Base-by-base conservation (phyloP, 768 basidiomycete genomes). In the Guyanaporus albipodus region DNA sequence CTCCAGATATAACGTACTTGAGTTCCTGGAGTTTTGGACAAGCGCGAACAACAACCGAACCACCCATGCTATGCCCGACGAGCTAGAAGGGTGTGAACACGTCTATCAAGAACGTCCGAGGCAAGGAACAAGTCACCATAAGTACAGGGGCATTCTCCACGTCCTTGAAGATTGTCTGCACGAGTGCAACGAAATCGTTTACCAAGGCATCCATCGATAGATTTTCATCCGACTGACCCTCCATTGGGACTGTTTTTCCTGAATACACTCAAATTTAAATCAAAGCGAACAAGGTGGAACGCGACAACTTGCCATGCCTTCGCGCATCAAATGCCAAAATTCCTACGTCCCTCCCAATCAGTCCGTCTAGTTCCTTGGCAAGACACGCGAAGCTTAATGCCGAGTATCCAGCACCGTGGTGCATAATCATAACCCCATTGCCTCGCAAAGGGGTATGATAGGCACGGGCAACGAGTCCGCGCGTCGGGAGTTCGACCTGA, bases 41-140 rank as follows among this genome's bases (percentile, higher is more conserved):
- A 2, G 83, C 76, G 5, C 82, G 79, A 8, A 87, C 80, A 18
- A 90, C 78, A 4, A 96, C 93, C 0, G 93, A 85, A 21, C 94
- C 95, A 12, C 96, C 96, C 87, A 99, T 95, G 48, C 91, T 94
- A 62, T 99, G 96, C 0, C 96, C 96, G 8, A 96, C 76, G 7
- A 96, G 77, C 87, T 91, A 32, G 29, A 29, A 33, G 23, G 7
- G 28, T 6, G 19, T 38, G 33, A 46, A 34, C 26, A 47, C 6
- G 34, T 26, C 17, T 40, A 21, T 23, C 14, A 18, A 38, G 18
- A 14, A 23, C 28, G 38, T 18, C 12, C 32, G 24, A 19, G 4
- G 41, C 15, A 3, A 4, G 15, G 28, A 26, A 8, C 0, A 12
- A 8, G 5, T 56, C 19, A 94, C 92, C 54, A 97, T 63, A 11